Base-by-base conservation (phyloP, 2,329 filamentous ascomycete species). In the Alternaria conjuncta region DNA sequence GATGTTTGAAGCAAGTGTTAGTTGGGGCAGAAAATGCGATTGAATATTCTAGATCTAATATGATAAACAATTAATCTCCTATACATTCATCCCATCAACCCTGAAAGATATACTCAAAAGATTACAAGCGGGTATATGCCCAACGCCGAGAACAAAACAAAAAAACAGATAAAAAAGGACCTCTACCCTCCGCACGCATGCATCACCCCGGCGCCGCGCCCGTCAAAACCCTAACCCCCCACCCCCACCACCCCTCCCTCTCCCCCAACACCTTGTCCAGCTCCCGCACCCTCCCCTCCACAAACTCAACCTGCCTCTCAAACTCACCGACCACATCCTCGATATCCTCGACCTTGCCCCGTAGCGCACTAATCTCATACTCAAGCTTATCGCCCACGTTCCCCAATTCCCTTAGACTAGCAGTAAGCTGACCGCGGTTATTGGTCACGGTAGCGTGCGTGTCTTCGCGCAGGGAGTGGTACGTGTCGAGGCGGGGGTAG, bases 301-400 rank as follows among this genome's bases (percentile, higher is more conserved):
- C 80, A 59, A 73, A 72, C 28, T 72, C 68, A 5, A 84, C 80
- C 77, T 94, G 91, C 53, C 87, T 85, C 79, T 94, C 92, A 78
- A 97, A 96, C 65, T 94, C 91, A 11, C 82, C 83, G 0, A 97
- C 88, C 1, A 92, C 92, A 65, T 93, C 91, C 75, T 97, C 94
- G 9, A 97, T 92, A 75, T 98, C 95, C 71, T 92, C 87, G 10
- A 97, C 90, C 72, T 93, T 93, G 51, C 90, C 89, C 53, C 89
- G 85, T n/a, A 98, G 83, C 15, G 89, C 89, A 63, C 91, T 88
- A 65, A 97, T 90, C 82, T 97, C 95, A 79, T 98, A 98, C 74
- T 98, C 94, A 59, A 98, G 84, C 79, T 94, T 94, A 20, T 93
- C 93, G 3, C 91, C 89, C 43, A 96, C 83, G 21, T 91, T 87